phyloP scores from a whole-genome alignment of 345 rosid genomes.

The Lepidium sativum region DNA sequence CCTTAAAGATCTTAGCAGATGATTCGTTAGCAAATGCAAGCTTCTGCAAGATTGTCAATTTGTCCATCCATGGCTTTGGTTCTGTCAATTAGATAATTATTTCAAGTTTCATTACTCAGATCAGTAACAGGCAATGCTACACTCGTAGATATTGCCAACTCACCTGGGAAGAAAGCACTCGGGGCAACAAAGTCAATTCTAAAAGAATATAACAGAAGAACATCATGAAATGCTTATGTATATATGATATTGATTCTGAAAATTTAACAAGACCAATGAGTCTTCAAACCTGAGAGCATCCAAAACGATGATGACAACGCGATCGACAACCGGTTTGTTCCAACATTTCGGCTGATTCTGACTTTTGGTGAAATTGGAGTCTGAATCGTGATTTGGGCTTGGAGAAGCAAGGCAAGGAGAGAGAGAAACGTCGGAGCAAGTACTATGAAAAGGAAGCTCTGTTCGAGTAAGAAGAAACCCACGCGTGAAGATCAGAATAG shows the following conservation, averaged over 20 bases:
- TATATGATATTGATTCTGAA: not conserved
- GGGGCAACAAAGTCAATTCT: conserved; percentile 88
- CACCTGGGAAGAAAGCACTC: conserved; percentile 58
- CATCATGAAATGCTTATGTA: not conserved
- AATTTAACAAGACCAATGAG: not conserved
- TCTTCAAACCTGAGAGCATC: conserved; percentile 63
- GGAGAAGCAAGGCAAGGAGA: conserved; percentile 51
- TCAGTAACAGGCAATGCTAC: not conserved
- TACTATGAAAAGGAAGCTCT: conserved; percentile 69
- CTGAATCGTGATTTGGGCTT: not conserved
- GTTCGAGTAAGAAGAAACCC: conserved; percentile 93
- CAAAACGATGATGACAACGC: conserved; percentile 62
- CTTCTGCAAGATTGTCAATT: conserved; percentile 52
- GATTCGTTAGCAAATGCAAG: conserved; percentile 47
- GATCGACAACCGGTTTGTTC: conserved; percentile 66
- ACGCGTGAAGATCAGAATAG: conserved; percentile 57
- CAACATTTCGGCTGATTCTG: conserved; percentile 36
- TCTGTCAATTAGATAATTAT: conserved; percentile 13
- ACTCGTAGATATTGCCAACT: not conserved
- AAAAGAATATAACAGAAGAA: not conserved
- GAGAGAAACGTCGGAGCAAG: conserved; percentile 51
- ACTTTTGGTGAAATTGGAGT: not conserved
- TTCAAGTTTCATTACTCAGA: not conserved
- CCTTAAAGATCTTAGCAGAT: conserved; percentile 77
- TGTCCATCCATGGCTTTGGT: conserved; percentile 91